Evolutionary conservation across 2,329 filamentous ascomycete genomes (phyloP).

Genomic region (Epichloe brachyelytri): DNA sequence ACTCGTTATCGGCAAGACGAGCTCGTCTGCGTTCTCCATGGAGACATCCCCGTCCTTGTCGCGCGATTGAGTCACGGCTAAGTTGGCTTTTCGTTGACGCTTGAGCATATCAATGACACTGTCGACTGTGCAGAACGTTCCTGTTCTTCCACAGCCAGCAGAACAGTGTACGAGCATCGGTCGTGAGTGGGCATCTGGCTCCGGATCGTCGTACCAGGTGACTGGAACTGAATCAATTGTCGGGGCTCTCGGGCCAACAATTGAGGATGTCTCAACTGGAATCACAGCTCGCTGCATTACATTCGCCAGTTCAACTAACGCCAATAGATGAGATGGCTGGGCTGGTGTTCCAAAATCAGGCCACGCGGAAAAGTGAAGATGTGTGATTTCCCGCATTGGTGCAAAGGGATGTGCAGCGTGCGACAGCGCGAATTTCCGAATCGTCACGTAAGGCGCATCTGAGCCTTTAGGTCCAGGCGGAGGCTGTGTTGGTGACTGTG

Average conservation of each 20-base stretch:
- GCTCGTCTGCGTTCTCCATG: slow-evolving; percentile 26
- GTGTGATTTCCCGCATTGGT: slow-evolving; percentile 82
- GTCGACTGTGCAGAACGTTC: slow-evolving; percentile 93
- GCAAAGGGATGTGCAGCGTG: slow-evolving; percentile 68
- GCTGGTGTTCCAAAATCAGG: slow-evolving; percentile 92
- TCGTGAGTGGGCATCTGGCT: slow-evolving; percentile 36
- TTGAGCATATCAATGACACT: slow-evolving; percentile 95
- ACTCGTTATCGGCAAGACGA: slow-evolving; percentile 16
- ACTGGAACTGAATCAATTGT: slow-evolving; percentile 20
- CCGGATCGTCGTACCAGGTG: slow-evolving; percentile 46
- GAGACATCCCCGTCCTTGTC: slow-evolving; percentile 31
- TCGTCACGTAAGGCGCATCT: slow-evolving; percentile 62
- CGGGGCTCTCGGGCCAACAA: slow-evolving; percentile 18
- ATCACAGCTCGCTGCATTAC: slow-evolving; percentile 50
- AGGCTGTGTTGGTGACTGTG: slow-evolving; percentile 22
- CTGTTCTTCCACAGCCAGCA: slow-evolving; percentile 88
- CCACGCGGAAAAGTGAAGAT: slow-evolving; percentile 92
- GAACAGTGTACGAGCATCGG: slow-evolving; percentile 92
- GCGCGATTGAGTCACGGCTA: slow-evolving; percentile 8
- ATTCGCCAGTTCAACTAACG: slow-evolving; percentile 79
- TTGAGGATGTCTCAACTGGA: slow-evolving; percentile 30
- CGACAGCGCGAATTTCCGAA: slow-evolving; percentile 76
- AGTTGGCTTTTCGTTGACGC: slow-evolving; percentile 47
- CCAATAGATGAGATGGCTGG: slow-evolving; percentile 73
- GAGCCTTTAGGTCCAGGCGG: slow-evolving; percentile 16